These are phyloP conservation scores for Cladorrhinum samala DNA, from an alignment of 495 filamentous ascomycete genomes.

Conservation along the genomic window DNA sequence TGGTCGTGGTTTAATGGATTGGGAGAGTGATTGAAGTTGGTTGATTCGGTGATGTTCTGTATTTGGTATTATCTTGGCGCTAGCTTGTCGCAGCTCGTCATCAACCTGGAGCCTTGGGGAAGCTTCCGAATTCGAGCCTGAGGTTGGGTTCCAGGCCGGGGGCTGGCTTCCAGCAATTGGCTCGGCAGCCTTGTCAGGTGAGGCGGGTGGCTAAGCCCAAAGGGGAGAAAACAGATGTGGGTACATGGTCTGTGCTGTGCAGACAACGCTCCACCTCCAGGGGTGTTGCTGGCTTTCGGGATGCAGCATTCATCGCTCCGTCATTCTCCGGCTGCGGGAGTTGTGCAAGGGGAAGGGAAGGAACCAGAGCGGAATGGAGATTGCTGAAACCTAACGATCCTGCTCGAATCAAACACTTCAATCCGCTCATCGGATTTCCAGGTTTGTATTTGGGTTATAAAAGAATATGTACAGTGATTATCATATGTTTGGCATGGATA, in stretches of 20 bases:
- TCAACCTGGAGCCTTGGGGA: slow-evolving; percentile 23
- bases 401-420: too few relatives aligned
- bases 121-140: too few relatives aligned
- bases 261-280: background rate
- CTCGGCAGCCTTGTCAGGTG: slow-evolving; percentile 3
- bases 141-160: background rate
- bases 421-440: too few relatives aligned
- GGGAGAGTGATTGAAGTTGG: background rate
- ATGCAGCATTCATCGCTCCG: background rate
- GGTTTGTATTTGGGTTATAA: too few relatives aligned
- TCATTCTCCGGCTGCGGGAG: too few relatives aligned
- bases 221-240: background rate
- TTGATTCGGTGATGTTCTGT: slow-evolving; percentile 21
- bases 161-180: slow-evolving; percentile 6
- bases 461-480: too few relatives aligned
- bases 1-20: background rate
- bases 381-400: too few relatives aligned
- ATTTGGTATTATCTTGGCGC: slow-evolving; percentile 13
- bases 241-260: slow-evolving; percentile 1
- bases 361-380: too few relatives aligned
- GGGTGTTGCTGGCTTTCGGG: background rate
- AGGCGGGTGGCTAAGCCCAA: background rate
- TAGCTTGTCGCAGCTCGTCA: slow-evolving; percentile 23
- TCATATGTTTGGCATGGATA: too few relatives aligned
- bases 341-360: too few relatives aligned